Base-by-base conservation (phyloP, 2,329 filamentous ascomycete genomes). In the Aspergillus sojae region DNA sequence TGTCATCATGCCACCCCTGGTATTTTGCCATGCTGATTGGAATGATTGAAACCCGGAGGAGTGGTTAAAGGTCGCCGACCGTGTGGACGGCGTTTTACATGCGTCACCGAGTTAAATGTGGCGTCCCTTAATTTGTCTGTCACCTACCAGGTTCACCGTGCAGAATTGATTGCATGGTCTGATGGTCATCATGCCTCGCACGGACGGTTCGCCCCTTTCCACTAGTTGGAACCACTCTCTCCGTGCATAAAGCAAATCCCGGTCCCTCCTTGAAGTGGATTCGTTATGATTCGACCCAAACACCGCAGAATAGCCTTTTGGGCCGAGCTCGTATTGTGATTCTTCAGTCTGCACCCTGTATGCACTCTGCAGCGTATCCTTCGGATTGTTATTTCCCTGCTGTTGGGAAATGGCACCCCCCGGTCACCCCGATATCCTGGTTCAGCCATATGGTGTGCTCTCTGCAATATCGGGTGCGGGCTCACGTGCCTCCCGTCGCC, bases 31-130 rank as follows among this genome's bases (percentile, higher is more conserved):
- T 26, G 52, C 9, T 55, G 52, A 19, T 39, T 23, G 52, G 50
- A 23, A 34, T 36, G 3, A 54, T 19, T 54, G 52, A 39, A 55
- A 55, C 52, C 52, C 52, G 52, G n/a, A 16, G 12, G n/a, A 21
- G 14, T 55, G 52, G 52, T 39, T 55, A 6, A 39, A 55, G 52
- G 52, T 55, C 52, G 52, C 52, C 52, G 52, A 55, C 52, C 32
- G 32, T 28, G 19, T 55, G 32, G 52, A 55, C 52, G 52, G 52
- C 52, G 52, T 55, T 28, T 28, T 7, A 14, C 52, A 55, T 39
- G 52, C 52, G 32, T 55, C 52, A 55, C 52, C 52, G 52, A 55
- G 14, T 16, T 19, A 9, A 55, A 55, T 54, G 52, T 54, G 52
- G 30, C 52, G 52, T 23, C n/a, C 19, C 30, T 54, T 54, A 28